Evolutionary conservation across 441 rosid genomes (phyloP).

Genomic region (Raphanus hybrid): DNA sequence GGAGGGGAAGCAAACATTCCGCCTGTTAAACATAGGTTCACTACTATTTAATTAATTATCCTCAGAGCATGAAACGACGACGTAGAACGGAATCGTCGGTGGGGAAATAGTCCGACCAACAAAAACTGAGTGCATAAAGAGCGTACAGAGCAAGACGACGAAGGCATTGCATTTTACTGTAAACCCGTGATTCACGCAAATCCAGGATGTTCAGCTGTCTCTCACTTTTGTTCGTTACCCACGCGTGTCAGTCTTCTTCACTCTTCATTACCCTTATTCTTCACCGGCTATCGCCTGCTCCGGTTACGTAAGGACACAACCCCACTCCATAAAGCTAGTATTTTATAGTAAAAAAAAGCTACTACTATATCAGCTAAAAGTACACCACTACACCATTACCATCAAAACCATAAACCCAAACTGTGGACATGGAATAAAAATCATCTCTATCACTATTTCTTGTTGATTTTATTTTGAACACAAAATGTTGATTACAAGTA

Average conservation of each 20-base stretch:
- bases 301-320: constrained; percentile 12
- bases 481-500: too few species aligned
- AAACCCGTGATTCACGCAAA: constrained; percentile 44
- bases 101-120: constrained; percentile 29
- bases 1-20: constrained; percentile 30
- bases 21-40: not conserved
- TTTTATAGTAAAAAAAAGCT: constrained; percentile 14
- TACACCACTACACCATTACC: not conserved
- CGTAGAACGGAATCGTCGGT: constrained; percentile 38
- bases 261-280: not conserved
- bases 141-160: constrained; percentile 44
- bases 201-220: constrained; percentile 9
- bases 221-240: not conserved
- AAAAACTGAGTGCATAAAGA: constrained; percentile 32
- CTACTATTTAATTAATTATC: not conserved
- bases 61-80: constrained; percentile 19
- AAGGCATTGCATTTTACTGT: constrained; percentile 28
- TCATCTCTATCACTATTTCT: constrained; percentile 32
- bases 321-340: not conserved
- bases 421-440: constrained; percentile 15
- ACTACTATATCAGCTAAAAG: constrained; percentile 7
- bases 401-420: constrained; percentile 20
- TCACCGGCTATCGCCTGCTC: constrained; percentile 33
- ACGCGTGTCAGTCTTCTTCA: constrained; percentile 29
- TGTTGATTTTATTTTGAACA: not conserved